Evolutionary conservation across 1,284 basidiomycete genomes (phyloP), one percentile per base, ranked within the genome.

Genomic region (Leccinum brunneo-olivaceum): DNA sequence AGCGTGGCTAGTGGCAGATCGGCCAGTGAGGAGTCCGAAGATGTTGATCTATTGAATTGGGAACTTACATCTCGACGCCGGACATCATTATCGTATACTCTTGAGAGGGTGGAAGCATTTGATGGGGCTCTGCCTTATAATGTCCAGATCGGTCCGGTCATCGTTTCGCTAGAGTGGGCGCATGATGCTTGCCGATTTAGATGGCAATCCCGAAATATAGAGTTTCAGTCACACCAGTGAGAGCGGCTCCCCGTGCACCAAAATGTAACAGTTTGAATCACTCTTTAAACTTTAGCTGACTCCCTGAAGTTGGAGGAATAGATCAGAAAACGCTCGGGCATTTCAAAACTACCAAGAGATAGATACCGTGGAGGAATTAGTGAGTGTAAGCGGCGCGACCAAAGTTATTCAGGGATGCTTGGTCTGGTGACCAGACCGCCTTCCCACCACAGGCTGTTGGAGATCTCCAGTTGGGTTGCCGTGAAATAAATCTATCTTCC

Each of bases 31-130:
- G 15, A 11, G 30, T 28, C 9, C 43, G 23, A 41, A 18, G 15
- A 37, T 32, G n/a, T 34, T 24, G 40, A 44, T 25, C 33, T 29
- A 21, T 34, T 34, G 12, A 29, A 24, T 32, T 23, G 12, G 29
- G n/a, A 20, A 56, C 68, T 47, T 42, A 80, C 80, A 83, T 83
- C 60, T 81, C 68, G 39, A 83, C 78, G 51, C 69, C 71, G 43
- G 71, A 64, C 74, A 76, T 74, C 42, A 47, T 52, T 44, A 44
- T 37, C 5, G 36, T 34, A 15, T 5, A 12, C 21, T 21, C 20
- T 21, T 34, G 35, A 19, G n/a, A 45, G 18, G 14, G 18, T 25
- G 7, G 25, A 15, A 20, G 19, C 5, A n/a, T 20, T 14, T 21
- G 32, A 3, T 33, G 34, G 11, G n/a, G n/a, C n/a, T n/a, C 33